These are phyloP conservation scores for Colletotrichum sublineola DNA, from an alignment of 2,329 filamentous ascomycete species.

Conservation along the genomic window DNA sequence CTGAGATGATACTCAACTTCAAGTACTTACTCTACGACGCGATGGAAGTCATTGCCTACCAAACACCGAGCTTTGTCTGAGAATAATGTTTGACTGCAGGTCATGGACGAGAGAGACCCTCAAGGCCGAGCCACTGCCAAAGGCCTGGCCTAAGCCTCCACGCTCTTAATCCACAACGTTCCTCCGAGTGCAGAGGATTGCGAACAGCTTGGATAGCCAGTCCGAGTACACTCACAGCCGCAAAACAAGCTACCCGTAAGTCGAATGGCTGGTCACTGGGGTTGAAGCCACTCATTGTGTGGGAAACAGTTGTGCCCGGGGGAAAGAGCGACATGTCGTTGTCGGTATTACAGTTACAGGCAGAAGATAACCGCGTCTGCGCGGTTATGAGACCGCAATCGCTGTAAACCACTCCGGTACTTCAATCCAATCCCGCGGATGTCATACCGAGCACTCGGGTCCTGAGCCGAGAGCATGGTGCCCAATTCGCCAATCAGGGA, in stretches of 20 bases:
- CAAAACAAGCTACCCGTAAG: no score
- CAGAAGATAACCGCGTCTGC: not conserved
- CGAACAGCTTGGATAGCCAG: not conserved
- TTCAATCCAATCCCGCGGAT: constrained; percentile 8
- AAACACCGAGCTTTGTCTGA: not conserved
- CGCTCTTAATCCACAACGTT: not conserved
- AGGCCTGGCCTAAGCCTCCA: not conserved
- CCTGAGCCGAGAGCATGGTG: constrained; percentile 7
- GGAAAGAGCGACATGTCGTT: not conserved
- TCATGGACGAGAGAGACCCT: not conserved
- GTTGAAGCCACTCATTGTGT: not conserved
- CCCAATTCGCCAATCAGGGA: constrained; percentile 15
- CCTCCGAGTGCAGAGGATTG: not conserved
- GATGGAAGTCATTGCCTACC: not conserved
- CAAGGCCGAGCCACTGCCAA: not conserved
- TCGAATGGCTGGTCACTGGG: not conserved
- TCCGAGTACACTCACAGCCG: not conserved
- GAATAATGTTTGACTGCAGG: not conserved
- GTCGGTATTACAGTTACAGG: not conserved
- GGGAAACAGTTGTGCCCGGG: not conserved
- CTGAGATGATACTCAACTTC: not conserved
- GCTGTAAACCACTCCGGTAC: not conserved
- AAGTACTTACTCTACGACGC: not conserved
- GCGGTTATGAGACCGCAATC: constrained; percentile 2
- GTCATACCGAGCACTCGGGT: constrained; percentile 21